These are phyloP conservation scores for Pogostemon cablin DNA, from an alignment of 257 asterid species.

Conservation along the genomic window DNA sequence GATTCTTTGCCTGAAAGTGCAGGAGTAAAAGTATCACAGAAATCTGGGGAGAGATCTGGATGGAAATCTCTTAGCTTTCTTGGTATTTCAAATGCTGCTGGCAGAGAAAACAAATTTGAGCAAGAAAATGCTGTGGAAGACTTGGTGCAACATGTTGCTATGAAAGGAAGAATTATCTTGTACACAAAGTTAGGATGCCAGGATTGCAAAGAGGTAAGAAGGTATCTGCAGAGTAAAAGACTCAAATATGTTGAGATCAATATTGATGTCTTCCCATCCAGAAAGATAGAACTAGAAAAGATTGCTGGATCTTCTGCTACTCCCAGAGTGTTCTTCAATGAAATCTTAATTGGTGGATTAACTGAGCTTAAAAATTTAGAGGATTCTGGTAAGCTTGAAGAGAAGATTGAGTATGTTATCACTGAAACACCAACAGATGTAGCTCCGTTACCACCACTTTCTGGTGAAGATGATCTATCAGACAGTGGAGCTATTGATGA, in stretches of 20 bases:
- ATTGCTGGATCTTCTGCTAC: conserved; percentile 68
- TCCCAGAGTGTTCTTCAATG: conserved; percentile 83
- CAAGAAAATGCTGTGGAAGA: conserved; percentile 37
- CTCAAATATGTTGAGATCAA: conserved; percentile 80
- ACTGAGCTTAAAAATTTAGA: conserved; percentile 66
- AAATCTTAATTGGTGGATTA: conserved; percentile 74
- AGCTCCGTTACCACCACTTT: conserved; percentile 91
- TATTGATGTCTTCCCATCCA: conserved; percentile 70
- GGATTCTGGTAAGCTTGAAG: conserved; percentile 71
- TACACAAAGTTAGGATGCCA: conserved; percentile 76
- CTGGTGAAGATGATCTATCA: conserved; percentile 90
- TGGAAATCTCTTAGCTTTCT: conserved; percentile 79
- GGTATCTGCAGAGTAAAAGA: conserved; percentile 60
- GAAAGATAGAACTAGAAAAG: conserved; percentile 78
- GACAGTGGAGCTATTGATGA: conserved; percentile 80
- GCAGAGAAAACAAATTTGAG: conserved; percentile 46
- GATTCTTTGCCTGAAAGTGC: conserved; percentile 42
- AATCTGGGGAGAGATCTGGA: conserved; percentile 43
- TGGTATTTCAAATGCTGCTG: conserved; percentile 51
- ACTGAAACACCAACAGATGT: conserved; percentile 72
- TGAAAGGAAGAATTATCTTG: conserved; percentile 80
- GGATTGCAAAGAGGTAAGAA: conserved; percentile 65
- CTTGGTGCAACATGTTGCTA: conserved; percentile 44
- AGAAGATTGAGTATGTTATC: conserved; percentile 77
- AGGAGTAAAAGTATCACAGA: conserved; percentile 41